These are phyloP conservation scores for Fusarium tricinctum DNA, from an alignment of 2,329 filamentous ascomycete species.

Conservation along the genomic window DNA sequence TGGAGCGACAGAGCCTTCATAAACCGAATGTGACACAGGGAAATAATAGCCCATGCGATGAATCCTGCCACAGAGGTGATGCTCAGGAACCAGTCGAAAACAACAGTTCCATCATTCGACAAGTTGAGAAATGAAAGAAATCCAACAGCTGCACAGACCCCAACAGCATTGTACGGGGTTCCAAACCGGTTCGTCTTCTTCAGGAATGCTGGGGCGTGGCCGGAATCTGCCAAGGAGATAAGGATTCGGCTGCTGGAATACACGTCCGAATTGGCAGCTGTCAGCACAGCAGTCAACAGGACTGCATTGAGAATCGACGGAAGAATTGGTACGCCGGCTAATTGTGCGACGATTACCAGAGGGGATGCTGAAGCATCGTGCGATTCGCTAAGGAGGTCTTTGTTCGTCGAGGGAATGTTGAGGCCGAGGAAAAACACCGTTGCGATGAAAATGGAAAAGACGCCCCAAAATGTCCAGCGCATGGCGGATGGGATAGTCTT, in stretches of 20 bases:
- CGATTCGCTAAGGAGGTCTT: conserved; percentile 67
- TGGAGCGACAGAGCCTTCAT: conserved; percentile 67
- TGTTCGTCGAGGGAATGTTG: conserved; percentile 53
- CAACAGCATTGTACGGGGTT: conserved; percentile 68
- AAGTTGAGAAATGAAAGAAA: conserved; percentile 79
- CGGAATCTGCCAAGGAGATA: conserved; percentile 75
- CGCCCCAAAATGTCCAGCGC: conserved; percentile 49
- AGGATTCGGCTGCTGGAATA: conserved; percentile 78
- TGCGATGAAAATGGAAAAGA: conserved; percentile 32
- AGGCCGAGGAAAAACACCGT: conserved; percentile 29
- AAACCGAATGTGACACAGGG: conserved; percentile 72
- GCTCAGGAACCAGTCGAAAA: conserved; percentile 80
- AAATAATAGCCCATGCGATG: conserved; percentile 71
- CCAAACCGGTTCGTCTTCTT: conserved; percentile 71
- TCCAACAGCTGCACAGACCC: conserved; percentile 69
- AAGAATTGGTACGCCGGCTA: conserved; percentile 72
- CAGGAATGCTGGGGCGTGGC: conserved; percentile 75
- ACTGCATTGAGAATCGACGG: conserved; percentile 77
- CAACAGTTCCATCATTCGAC: conserved; percentile 70
- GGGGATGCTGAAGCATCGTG: conserved; percentile 67
- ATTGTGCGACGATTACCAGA: conserved; percentile 76
- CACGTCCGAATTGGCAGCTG: conserved; percentile 71
- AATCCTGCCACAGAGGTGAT: conserved; percentile 74
- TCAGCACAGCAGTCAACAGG: conserved; percentile 75
- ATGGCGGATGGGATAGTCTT: conserved; percentile 52